These are phyloP conservation scores for Sporobolomyces phaffii DNA, from an alignment of 768 basidiomycete species.

Conservation along the genomic window DNA sequence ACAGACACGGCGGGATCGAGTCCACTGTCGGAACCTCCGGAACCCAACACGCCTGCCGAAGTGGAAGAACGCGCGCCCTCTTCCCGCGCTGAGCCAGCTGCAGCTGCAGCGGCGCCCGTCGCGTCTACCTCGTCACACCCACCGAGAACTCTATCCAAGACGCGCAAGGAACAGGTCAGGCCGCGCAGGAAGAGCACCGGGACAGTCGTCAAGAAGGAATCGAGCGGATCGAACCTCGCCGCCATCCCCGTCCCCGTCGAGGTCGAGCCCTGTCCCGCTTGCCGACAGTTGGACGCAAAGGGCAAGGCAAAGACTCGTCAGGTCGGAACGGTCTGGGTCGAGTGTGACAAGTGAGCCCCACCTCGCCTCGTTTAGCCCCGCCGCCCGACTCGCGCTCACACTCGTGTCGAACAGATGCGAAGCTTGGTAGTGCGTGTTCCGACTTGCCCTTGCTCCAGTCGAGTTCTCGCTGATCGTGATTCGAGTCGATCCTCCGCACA, in stretches of 20 bases:
- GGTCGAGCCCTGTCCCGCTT: constrained; percentile 11
- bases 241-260: background rate
- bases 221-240: no score
- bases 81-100: no score
- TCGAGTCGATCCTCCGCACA: background rate
- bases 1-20: background rate
- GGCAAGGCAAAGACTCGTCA: constrained; percentile 45
- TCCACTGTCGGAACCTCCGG: background rate
- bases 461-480: no score
- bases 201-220: background rate
- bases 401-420: no score
- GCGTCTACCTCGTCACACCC: background rate
- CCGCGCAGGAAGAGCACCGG: background rate
- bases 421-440: background rate
- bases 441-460: no score
- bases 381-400: background rate
- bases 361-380: background rate
- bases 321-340: constrained; percentile 65
- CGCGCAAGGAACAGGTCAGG: background rate
- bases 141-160: background rate
- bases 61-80: no score
- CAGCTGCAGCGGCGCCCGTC: no score
- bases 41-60: background rate
- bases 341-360: constrained; percentile 55
- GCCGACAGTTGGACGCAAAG: background rate